A percentile compares a stretch with the other conserved stretches of the same genome.
These are phyloP conservation scores for Colletotrichum siamense DNA, from an alignment of 2,329 filamentous ascomycete genomes.

Conservation along the genomic window DNA sequence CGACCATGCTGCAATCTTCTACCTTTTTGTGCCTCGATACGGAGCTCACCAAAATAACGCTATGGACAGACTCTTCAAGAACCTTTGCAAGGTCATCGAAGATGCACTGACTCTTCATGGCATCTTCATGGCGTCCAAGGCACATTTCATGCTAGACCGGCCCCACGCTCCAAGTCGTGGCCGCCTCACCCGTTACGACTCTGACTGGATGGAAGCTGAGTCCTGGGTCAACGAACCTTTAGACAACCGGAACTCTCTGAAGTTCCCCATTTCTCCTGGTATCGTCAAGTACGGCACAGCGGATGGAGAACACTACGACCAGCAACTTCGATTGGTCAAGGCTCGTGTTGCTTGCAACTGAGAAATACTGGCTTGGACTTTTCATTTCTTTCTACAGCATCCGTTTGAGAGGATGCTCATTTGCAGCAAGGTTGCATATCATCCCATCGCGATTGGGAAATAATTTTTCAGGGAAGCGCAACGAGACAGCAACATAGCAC, in stretches of 20 bases:
- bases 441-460: too few relatives aligned
- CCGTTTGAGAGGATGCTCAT: too few relatives aligned
- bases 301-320: conserved; percentile 13
- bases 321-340: neutral
- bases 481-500: too few relatives aligned
- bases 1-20: neutral
- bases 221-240: neutral
- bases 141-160: neutral
- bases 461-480: too few relatives aligned
- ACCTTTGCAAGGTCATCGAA: neutral
- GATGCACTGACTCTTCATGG: neutral
- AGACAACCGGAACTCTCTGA: neutral
- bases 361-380: neutral
- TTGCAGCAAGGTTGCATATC: too few relatives aligned
- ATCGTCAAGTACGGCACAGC: conserved; percentile 12
- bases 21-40: fast-evolving
- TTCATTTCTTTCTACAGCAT: too few relatives aligned
- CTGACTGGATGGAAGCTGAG: neutral
- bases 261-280: neutral
- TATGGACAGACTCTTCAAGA: neutral
- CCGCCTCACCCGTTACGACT: neutral
- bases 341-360: neutral
- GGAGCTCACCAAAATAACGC: fast-evolving
- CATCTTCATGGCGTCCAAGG: neutral
- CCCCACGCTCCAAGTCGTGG: neutral